Base-by-base conservation (phyloP, 805 yeast genomes). In the Lipomyces chichibuensis region DNA sequence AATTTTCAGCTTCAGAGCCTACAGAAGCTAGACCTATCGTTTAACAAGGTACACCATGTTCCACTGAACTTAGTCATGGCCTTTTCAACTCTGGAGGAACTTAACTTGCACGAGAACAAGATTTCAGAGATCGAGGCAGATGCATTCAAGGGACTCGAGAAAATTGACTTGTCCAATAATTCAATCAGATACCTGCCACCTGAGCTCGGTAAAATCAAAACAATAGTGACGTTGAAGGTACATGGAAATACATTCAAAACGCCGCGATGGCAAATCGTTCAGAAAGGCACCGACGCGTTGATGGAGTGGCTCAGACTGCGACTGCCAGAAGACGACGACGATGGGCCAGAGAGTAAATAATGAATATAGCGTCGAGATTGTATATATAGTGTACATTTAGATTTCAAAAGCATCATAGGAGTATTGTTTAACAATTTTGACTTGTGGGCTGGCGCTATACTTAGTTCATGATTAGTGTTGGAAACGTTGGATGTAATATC, bases 281-380 rank as follows among this genome's bases (percentile, higher is more conserved):
- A 69, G 61, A 69, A 69, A 37, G 71, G 71, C 13, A 69, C 71
- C 17, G 71, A 69, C 32, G 67, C 70, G 25, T 33, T 69, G 49
- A 39, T 69, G 70, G 65, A 69, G 52, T 69, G 71, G 71, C 52
- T 69, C 29, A 20, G 63, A 29, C 35, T 63, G 62, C 55, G 70
- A 35, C 29, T 69, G 14, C 69, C 71, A 5, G 70, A 57, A 5
- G 67, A 67, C 0, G 64, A 67, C 0, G 64, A 55, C 5, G 49
- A 43, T n/a, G 49, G 23, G 23, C 49, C 49, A 43, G 49, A 43
- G 23, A 23, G 9, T 7, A 17, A 37, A 43, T 43, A n/a, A 43
- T 1, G 5, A 2, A 43, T 43, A n/a, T 43, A 43, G 23, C 23
- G 49, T 43, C 49, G 20, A 8, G 49, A 6, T 9, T n/a, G 8